These are phyloP conservation scores for Neurospora sp. DNA, from an alignment of 495 filamentous ascomycete species.

Conservation along the genomic window DNA sequence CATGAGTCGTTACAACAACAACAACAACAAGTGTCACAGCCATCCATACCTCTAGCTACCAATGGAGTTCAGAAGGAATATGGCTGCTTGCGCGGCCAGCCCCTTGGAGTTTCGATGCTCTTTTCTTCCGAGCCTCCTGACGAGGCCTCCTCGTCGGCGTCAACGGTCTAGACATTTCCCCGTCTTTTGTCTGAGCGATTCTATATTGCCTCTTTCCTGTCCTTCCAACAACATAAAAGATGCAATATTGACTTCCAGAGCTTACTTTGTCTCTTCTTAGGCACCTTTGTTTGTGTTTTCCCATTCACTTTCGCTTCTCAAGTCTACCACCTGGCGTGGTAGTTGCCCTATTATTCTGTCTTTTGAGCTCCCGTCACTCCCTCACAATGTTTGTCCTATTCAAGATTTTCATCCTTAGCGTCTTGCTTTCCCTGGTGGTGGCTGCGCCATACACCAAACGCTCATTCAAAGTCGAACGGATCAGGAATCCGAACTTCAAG, in stretches of 20 bases:
- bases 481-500: conserved; percentile 42
- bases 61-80: neutral
- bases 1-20: neutral
- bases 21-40: neutral
- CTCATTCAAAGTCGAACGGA: conserved; percentile 50
- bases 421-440: conserved; percentile 17
- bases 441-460: conserved; percentile 33
- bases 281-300: conserved; percentile 5
- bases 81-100: neutral
- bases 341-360: conserved; percentile 9
- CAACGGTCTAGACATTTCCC: neutral
- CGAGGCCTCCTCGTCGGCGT: neutral
- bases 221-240: neutral
- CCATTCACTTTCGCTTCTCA: conserved; percentile 8
- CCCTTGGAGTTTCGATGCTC: neutral
- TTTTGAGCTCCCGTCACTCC: conserved; percentile 25
- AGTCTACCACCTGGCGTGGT: conserved; percentile 14
- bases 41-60: neutral
- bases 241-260: neutral
- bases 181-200: neutral
- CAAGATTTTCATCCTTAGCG: conserved; percentile 25
- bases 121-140: neutral
- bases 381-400: conserved; percentile 25
- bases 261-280: neutral
- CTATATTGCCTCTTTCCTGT: neutral